Percentiles rank a stretch among this genome's conserved stretches.
Conservation (phyloP, 2,329 filamentous ascomycete genomes). For the Colletotrichum sublineola region DNA sequence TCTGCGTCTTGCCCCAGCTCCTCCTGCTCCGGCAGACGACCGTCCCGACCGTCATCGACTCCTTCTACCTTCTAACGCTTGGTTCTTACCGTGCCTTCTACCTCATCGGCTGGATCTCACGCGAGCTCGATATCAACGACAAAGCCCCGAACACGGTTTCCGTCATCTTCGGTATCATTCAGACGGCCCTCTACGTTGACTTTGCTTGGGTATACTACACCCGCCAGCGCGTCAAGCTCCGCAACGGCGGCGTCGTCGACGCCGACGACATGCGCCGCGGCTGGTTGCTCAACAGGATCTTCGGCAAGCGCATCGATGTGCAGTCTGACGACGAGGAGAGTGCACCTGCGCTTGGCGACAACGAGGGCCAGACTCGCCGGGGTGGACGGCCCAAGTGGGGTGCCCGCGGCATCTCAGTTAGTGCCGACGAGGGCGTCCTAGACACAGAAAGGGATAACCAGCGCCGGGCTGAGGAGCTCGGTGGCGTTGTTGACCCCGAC, state of each 20-base stretch:
- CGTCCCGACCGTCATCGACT: slow-evolving; percentile 95
- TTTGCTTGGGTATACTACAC: slow-evolving; percentile 98
- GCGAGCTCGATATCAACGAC: slow-evolving; percentile 71
- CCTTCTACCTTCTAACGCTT: slow-evolving; percentile 91
- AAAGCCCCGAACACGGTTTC: slow-evolving; percentile 76
- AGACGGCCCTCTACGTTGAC: slow-evolving; percentile 91
- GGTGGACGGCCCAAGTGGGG: slow-evolving; percentile 70
- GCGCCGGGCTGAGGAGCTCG: slow-evolving; percentile 57
- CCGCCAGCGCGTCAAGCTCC: slow-evolving; percentile 92
- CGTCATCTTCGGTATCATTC: slow-evolving; percentile 87
- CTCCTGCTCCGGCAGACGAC: slow-evolving; percentile 94
- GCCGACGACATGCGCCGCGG: slow-evolving; percentile 88
- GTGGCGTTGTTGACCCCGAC: slow-evolving; percentile 67
- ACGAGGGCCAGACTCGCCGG: slow-evolving; percentile 45
- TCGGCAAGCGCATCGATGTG: slow-evolving; percentile 71
- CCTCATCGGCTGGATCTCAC: slow-evolving; percentile 89
- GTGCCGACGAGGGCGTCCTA: slow-evolving; percentile 72
- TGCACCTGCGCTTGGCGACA: slow-evolving; percentile 60
- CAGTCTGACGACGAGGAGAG: slow-evolving; percentile 73
- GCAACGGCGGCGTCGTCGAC: slow-evolving; percentile 89
- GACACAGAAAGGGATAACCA: slow-evolving; percentile 62
- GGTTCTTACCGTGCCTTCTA: slow-evolving; percentile 92
- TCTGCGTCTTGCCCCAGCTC: slow-evolving; percentile 91
- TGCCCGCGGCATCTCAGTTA: slow-evolving; percentile 74
- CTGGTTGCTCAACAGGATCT: slow-evolving; percentile 84